Conservation (phyloP, 169 alveolate species). For the Amoebophrya sp. region DNA sequence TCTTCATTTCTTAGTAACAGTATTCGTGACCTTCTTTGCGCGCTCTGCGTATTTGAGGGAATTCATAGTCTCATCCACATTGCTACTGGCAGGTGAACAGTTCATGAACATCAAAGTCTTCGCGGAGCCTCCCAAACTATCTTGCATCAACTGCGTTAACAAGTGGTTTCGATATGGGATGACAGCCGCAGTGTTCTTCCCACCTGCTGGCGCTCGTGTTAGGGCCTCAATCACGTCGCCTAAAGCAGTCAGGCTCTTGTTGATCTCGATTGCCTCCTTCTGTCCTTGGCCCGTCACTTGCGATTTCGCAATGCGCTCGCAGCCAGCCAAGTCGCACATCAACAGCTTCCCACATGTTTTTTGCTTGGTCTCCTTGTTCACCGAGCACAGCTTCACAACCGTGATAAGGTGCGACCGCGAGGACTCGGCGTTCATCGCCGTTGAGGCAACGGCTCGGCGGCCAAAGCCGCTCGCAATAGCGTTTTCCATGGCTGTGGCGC, state of each 20-base stretch:
- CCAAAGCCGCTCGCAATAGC: background rate
- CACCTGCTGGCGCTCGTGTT: background rate
- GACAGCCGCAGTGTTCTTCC: background rate
- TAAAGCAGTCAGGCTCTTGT: background rate
- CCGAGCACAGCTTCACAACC: conserved; percentile 38
- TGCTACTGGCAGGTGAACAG: background rate
- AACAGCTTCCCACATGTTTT: background rate
- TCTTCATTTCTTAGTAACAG: no score
- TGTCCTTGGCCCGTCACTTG: background rate
- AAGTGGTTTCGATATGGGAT: conserved; percentile 24
- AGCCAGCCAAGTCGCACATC: background rate
- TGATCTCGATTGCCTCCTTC: conserved; percentile 29
- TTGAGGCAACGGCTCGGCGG: background rate
- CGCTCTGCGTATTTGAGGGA: background rate
- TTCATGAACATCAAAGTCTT: background rate
- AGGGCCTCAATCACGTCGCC: conserved; percentile 25
- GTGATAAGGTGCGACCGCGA: conserved; percentile 37
- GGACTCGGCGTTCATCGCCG: conserved; percentile 42
- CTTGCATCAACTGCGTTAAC: conserved; percentile 32
- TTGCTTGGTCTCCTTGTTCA: background rate
- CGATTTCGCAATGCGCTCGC: conserved; percentile 27
- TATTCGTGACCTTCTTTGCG: background rate
- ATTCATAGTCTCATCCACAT: background rate
- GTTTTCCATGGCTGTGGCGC: background rate
- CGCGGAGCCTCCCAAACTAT: background rate